phyloP scores from a whole-genome alignment of 2,329 filamentous ascomycete genomes.

The Pseudogymnoascus sp. region DNA sequence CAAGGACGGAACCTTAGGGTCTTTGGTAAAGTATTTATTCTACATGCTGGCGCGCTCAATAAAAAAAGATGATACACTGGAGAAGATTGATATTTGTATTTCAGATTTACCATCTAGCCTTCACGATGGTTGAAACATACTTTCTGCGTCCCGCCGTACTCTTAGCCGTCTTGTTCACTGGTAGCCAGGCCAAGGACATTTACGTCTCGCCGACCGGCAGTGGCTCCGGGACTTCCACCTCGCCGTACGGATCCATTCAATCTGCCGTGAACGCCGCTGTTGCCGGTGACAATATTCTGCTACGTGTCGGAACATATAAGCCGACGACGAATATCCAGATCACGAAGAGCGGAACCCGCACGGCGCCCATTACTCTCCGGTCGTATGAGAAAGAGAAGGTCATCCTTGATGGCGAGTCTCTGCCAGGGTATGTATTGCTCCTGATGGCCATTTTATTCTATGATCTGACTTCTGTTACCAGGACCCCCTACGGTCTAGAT shows the following conservation, averaged over 20 bases:
- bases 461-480: slow-evolving; percentile 1
- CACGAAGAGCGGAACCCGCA: slow-evolving; percentile 34
- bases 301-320: slow-evolving; percentile 37
- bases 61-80: neutral
- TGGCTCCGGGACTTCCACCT: slow-evolving; percentile 31
- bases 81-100: neutral
- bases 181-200: slow-evolving; percentile 24
- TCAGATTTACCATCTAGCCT: neutral
- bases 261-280: slow-evolving; percentile 36
- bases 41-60: neutral
- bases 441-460: neutral
- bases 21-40: neutral
- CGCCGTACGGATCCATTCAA: slow-evolving; percentile 39
- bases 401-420: slow-evolving; percentile 37
- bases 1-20: neutral
- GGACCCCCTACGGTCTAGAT: slow-evolving; percentile 35
- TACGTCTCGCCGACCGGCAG: slow-evolving; percentile 38
- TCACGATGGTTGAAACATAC: neutral
- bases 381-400: slow-evolving; percentile 37
- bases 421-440: slow-evolving; percentile 17
- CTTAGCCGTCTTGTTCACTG: neutral
- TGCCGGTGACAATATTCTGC: slow-evolving; percentile 38
- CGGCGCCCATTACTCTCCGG: slow-evolving; percentile 33
- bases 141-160: neutral
- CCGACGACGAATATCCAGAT: slow-evolving; percentile 40